Evolutionary conservation across 768 basidiomycete genomes (phyloP), one percentile per base, ranked within the genome.

Genomic region (Mycena maculata): DNA sequence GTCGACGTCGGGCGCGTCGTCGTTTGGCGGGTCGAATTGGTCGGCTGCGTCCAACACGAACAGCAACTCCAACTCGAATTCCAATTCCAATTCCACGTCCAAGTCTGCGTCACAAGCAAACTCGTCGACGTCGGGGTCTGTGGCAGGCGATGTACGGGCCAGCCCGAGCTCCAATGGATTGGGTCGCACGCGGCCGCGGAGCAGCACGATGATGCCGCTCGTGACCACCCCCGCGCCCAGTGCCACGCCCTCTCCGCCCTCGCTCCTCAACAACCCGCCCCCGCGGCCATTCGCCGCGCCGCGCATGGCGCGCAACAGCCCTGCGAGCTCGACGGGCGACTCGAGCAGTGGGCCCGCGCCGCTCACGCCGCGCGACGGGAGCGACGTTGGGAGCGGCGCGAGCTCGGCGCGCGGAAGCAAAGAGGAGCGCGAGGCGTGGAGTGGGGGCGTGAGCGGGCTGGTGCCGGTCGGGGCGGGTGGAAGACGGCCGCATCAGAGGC

Each of bases 321-420:
- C 93, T 15, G 90, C 91, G 15, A 94, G 93, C 74, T 95, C 93
- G 31, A 93, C 91, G 16, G 93, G 93, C 9, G 93, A 91, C 74
- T 94, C 93, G 65, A 94, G 92, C 67, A 92, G 89, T 72, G 91
- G 92, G 18, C 82, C 89, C 18, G 85, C 86, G 20, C 94, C 93
- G 13, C 80, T 91, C 50, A 95, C 94, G 18, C 94, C 93, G 5
- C 81, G 85, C 42, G 93, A 94, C 73, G 93, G 92, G 27, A 93
- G 92, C 70, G 93, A 94, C 56, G 72, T 86, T 57, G 82, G 78
- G 41, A 71, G 67, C 39, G 63, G 69, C 53, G 72, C 36, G 33
- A 65, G 59, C 59, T n/a, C n/a, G n/a, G n/a, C n/a, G n/a, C 70
- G 74, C 53, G 65, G 70, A 57, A 62, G 61, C 45, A 54, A 59